phyloP scores from a whole-genome alignment of 192 early-diverging fungal species.

The Backusella sp. region DNA sequence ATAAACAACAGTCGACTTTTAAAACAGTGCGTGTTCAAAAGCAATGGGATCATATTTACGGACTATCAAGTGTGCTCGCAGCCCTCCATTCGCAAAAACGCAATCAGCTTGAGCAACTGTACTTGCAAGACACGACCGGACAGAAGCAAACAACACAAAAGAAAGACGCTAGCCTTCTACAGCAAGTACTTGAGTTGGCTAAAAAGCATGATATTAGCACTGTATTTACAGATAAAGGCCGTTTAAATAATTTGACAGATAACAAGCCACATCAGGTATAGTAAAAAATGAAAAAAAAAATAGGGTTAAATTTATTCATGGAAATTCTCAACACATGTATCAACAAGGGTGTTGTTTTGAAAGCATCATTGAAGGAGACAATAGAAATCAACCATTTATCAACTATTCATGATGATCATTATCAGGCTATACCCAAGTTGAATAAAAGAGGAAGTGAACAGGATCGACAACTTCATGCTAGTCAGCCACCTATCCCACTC shows the following conservation, averaged over 20 bases:
- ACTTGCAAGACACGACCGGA: neutral
- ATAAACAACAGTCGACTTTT: neutral
- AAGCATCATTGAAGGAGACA: conserved; percentile 36
- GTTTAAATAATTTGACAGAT: conserved; percentile 44
- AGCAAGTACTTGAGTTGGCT: neutral
- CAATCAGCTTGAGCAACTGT: neutral
- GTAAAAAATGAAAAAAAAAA: neutral
- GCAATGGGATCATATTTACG: conserved; percentile 28
- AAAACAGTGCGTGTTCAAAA: neutral
- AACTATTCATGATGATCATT: neutral
- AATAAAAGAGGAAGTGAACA: conserved; percentile 8
- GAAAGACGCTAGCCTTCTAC: conserved; percentile 10
- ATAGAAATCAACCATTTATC: conserved; percentile 13
- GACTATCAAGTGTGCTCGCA: conserved; percentile 21
- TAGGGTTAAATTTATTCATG: neutral
- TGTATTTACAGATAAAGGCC: conserved; percentile 36
- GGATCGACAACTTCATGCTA: conserved; percentile 9
- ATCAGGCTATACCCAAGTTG: neutral
- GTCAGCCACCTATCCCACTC: conserved; percentile 1
- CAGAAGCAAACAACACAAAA: conserved; percentile 8
- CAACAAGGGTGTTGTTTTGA: conserved; percentile 49
- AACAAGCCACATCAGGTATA: conserved; percentile 52
- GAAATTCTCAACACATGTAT: neutral
- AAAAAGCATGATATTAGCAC: conserved; percentile 26
- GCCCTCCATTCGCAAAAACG: conserved; percentile 25